Percentiles rank a stretch among this genome's conserved stretches.
phyloP scores from a whole-genome alignment of 768 basidiomycete species.

The Coprinellus micaceus region DNA sequence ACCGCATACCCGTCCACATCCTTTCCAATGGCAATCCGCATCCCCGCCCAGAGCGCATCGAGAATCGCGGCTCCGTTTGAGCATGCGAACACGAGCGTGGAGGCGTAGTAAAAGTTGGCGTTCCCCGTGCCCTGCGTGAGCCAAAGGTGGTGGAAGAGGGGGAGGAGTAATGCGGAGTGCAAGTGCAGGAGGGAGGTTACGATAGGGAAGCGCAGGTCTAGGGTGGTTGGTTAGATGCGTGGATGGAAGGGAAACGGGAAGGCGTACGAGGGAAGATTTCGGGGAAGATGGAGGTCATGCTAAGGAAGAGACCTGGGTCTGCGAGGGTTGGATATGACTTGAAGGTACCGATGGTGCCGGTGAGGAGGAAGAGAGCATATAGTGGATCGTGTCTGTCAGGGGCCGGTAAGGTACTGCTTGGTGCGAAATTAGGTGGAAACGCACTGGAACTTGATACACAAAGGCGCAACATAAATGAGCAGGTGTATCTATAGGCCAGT shows the following conservation, averaged over 20 bases:
- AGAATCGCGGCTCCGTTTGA: conserved; percentile 80
- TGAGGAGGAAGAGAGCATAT: conserved; percentile 70
- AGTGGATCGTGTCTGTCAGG: conserved; percentile 75
- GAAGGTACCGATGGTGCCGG: conserved; percentile 78
- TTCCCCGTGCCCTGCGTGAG: conserved; percentile 89
- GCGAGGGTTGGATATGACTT: conserved; percentile 91
- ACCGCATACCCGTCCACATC: conserved; percentile 50
- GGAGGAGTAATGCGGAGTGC: conserved; percentile 81
- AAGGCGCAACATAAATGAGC: conserved; percentile 73
- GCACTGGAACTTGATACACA: conserved; percentile 87
- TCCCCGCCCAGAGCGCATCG: conserved; percentile 81
- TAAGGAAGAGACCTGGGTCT: conserved; percentile 83
- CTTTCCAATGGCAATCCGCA: conserved; percentile 67
- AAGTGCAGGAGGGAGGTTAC: conserved; percentile 79
- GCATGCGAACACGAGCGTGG: conserved; percentile 89
- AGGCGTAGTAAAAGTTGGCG: conserved; percentile 97
- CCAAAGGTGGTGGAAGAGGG: conserved; percentile 91
- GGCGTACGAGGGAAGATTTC: conserved; percentile 78
- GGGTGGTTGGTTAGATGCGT: background rate
- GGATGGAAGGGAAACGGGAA: background rate
- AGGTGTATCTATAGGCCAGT: conserved; percentile 60
- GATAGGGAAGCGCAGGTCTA: conserved; percentile 84
- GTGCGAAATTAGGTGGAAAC: conserved; percentile 17
- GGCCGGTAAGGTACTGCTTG: too few species aligned
- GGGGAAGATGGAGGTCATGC: conserved; percentile 77